Conservation (phyloP, 2,329 filamentous ascomycete species). For the Phialophora tarda region DNA sequence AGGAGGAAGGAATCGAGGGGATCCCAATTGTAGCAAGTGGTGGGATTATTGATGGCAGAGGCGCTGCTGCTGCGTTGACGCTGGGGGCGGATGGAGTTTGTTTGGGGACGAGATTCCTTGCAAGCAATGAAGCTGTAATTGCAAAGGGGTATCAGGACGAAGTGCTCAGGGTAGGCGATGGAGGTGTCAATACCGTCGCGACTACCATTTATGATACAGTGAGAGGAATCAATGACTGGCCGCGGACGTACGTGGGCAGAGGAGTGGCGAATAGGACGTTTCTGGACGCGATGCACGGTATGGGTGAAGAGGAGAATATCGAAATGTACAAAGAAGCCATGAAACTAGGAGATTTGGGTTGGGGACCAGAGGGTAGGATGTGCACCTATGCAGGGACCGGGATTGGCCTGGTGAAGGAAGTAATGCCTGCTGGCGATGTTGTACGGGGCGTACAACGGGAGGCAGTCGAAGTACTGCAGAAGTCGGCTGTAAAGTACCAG, state of each 20-base stretch:
- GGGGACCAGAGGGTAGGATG: conserved; percentile 61
- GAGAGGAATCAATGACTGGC: conserved; percentile 65
- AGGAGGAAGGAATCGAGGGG: conserved; percentile 29
- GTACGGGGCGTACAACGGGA: conserved; percentile 42
- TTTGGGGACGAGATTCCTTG: conserved; percentile 70
- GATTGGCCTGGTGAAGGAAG: conserved; percentile 62
- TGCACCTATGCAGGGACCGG: conserved; percentile 68
- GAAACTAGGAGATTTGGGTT: conserved; percentile 57
- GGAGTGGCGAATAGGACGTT: conserved; percentile 63
- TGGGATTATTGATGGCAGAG: conserved; percentile 60
- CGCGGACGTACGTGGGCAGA: conserved; percentile 62
- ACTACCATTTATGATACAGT: conserved; percentile 61
- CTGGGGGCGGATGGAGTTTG: conserved; percentile 62
- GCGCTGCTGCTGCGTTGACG: conserved; percentile 56
- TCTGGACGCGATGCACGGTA: conserved; percentile 47
- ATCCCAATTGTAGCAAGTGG: conserved; percentile 60
- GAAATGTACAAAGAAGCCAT: conserved; percentile 56
- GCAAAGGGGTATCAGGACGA: conserved; percentile 58
- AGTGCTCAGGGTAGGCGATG: conserved; percentile 57
- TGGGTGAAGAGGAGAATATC: conserved; percentile 50
- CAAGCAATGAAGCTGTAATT: conserved; percentile 56
- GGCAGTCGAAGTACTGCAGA: conserved; percentile 31
- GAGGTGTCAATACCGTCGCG: conserved; percentile 57
- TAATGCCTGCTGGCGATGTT: conserved; percentile 59
- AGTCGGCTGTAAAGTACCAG: conserved; percentile 24